A percentile compares a stretch with the other conserved stretches of the same genome.
Evolutionary conservation across 2,329 filamentous ascomycete species (phyloP).

Genomic region (Leptosphaerulina australis): DNA sequence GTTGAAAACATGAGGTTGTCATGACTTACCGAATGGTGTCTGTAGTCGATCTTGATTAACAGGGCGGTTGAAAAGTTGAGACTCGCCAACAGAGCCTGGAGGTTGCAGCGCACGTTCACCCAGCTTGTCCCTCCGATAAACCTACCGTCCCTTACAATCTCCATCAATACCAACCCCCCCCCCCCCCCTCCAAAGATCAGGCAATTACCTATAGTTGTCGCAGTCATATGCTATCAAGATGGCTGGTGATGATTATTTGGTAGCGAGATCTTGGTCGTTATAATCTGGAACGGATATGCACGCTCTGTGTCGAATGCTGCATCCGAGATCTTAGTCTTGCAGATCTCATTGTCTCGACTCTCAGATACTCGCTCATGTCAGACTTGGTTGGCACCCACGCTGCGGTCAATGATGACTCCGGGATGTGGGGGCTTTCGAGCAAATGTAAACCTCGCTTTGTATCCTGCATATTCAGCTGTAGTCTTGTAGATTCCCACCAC

Average conservation of each 20-base stretch:
- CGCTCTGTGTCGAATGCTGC: slow-evolving; percentile 1
- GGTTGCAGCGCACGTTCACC: slow-evolving; percentile 1
- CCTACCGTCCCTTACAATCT: not conserved
- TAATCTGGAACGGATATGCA: not conserved
- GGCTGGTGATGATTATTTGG: not conserved
- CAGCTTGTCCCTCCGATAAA: slow-evolving; percentile 8
- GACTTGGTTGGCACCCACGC: slow-evolving; percentile 3
- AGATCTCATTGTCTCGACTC: slow-evolving; percentile 12
- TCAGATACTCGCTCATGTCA: slow-evolving; percentile 1
- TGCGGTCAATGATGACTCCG: not conserved
- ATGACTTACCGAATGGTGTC: not conserved
- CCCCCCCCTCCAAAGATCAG: not conserved
- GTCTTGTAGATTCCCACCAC: slow-evolving; percentile 2
- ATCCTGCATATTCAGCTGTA: not conserved
- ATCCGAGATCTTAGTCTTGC: slow-evolving; percentile 5
- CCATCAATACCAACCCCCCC: not conserved
- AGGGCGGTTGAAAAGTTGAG: slow-evolving; percentile 9
- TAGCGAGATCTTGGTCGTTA: not conserved
- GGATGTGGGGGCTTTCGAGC: slow-evolving; percentile 9
- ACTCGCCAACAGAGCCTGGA: slow-evolving; percentile 24
- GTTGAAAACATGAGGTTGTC: not conserved
- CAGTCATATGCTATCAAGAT: not conserved
- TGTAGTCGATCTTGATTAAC: not conserved
- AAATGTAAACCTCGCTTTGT: not conserved
- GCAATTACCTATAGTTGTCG: not conserved